Evolutionary conservation across 371 early-diverging fungal species (phyloP), one percentile per base, ranked within the genome.

Genomic region (Sporodiniella umbellata): DNA sequence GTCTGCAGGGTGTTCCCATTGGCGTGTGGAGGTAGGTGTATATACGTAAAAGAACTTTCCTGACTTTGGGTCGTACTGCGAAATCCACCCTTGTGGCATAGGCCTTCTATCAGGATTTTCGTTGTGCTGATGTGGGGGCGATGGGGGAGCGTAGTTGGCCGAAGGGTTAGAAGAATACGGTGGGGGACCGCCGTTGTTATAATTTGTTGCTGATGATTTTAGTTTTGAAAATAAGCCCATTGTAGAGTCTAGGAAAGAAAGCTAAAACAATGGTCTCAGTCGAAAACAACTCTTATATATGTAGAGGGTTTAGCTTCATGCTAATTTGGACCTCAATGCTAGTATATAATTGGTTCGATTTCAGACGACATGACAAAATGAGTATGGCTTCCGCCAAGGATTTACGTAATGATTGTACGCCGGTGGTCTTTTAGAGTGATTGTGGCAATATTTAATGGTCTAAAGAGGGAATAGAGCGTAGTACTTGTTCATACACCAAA

Each of bases 401-500:
- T 28, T 28, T 4, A 28, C 30, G 30, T 28, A 28, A 28, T 7
- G 30, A 28, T 28, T 28, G 30, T 28, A 28, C 10, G 10, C 30
- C 30, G 7, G 4, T 28, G 4, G 4, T 10, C 30, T 28, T 28
- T 28, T 28, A 28, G 10, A 10, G 30, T 7, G 10, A 28, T 28
- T 10, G 30, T 10, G 10, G 30, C 10, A 28, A 10, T 28, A 7
- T 28, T 35, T 35, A 35, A n/a, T 35, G 15, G 15, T 35, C 35
- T 35, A 35, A 35, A 39, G 58, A 56, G 28, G 70, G 70, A 26
- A 70, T 70, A 6, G 49, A 38, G 53, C 63, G 60, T 53, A 79
- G 70, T 33, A 85, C 84, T 45, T 80, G 81, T 61, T 88, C 89
- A 51, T 88, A 88, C 8, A 90, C 88, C 8, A 87, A 68, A 72